These are phyloP conservation scores for Macrolepiota fuliginosa DNA, from an alignment of 768 basidiomycete species.

Conservation along the genomic window DNA sequence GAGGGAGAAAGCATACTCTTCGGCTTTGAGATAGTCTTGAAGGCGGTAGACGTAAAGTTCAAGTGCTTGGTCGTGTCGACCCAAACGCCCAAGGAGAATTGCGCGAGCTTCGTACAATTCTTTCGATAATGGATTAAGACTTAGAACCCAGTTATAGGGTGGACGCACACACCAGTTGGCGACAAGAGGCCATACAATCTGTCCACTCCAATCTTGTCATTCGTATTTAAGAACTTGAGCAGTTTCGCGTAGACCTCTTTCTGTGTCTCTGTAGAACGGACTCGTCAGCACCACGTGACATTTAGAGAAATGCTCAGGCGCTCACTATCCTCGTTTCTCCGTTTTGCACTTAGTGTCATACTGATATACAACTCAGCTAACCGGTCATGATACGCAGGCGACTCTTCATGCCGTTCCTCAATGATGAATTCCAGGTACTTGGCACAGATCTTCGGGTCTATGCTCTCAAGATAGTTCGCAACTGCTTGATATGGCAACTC, in stretches of 20 bases:
- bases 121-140: conserved; percentile 24
- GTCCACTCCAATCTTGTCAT: conserved; percentile 70
- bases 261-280: conserved; percentile 38
- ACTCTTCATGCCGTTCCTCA: conserved; percentile 65
- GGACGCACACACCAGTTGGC: conserved; percentile 58
- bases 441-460: conserved; percentile 67
- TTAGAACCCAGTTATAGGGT: background rate
- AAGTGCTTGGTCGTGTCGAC: conserved; percentile 91
- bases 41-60: conserved; percentile 91
- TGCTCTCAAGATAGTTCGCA: conserved; percentile 71
- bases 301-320: conserved; percentile 2
- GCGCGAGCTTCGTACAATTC: conserved; percentile 92
- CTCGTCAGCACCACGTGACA: background rate
- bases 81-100: conserved; percentile 84
- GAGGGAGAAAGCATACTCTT: conserved; percentile 58
- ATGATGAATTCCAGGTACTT: conserved; percentile 88
- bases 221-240: conserved; percentile 70
- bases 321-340: conserved; percentile 56
- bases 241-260: conserved; percentile 64
- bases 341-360: conserved; percentile 60
- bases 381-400: conserved; percentile 78
- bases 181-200: conserved; percentile 81
- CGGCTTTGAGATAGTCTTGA: conserved; percentile 81
- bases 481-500: conserved; percentile 81
- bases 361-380: conserved; percentile 84